Evolutionary conservation across 2,329 filamentous ascomycete species (phyloP), one percentile per base, ranked within the genome.

Genomic region (Davidsoniella eucalypti): DNA sequence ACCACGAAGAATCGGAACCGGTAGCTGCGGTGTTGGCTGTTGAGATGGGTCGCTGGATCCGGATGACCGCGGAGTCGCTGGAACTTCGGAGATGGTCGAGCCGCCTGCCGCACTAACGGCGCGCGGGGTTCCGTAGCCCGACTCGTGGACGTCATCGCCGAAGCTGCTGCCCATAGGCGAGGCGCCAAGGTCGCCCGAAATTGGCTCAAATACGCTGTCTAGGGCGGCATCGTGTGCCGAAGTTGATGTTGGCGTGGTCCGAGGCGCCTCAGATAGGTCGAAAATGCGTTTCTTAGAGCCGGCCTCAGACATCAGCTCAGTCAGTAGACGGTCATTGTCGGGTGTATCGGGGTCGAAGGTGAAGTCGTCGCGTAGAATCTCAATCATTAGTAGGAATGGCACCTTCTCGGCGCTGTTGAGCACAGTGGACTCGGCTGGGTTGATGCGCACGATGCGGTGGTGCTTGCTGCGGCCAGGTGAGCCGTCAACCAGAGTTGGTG

Each of bases 381-480:
- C 85, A 2, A 90, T 77, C 84, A 92, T 88, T 25, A 92, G 71
- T 46, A 92, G 65, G 63, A 87, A 92, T 1, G 85, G 85, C 42
- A 92, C 85, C 61, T 87, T 84, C 62, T 92, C 84, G 4, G 85
- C 85, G 61, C 85, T 92, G 63, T 92, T 92, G 47, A 92, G 67
- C 50, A 88, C 86, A 0, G 85, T 90, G 5, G 85, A 81, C 63
- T 92, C 85, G 1, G 84, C 83, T 5, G 85, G 86, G 59, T 88
- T 92, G 46, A 92, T 71, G 37, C 85, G 76, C 43, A 92, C 84
- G 53, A 92, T 87, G 36, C 85, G 78, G 60, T 92, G 85, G 61
- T 92, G 86, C 50, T 76, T 76, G 59, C 84, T 88, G 60, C 78
- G 80, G 23, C 81, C 76, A 2, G 84, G 77, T n/a, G 77, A 74